These are phyloP conservation scores for Flueggea neowawraea DNA, from an alignment of 441 rosid species.

Conservation along the genomic window DNA sequence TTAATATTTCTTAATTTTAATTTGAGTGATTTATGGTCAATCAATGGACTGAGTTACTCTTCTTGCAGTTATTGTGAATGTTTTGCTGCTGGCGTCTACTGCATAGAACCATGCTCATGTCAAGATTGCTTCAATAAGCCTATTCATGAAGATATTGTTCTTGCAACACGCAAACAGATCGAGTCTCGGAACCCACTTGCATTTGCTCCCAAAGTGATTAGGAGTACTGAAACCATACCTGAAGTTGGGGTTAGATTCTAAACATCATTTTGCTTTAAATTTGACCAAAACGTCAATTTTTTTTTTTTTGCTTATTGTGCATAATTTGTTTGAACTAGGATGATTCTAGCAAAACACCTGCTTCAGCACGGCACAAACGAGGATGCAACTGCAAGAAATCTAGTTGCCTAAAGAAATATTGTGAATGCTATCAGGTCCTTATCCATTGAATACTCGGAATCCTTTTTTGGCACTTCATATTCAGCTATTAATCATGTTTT, in stretches of 20 bases:
- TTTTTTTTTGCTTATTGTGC: slow-evolving; percentile 6
- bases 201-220: slow-evolving; percentile 97
- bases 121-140: slow-evolving; percentile 98
- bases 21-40: background rate
- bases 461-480: slow-evolving; percentile 9
- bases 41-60: background rate
- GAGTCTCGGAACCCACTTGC: slow-evolving; percentile 99
- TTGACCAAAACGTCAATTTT: slow-evolving; percentile 6
- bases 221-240: slow-evolving; percentile 50
- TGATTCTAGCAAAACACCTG: slow-evolving; percentile 85
- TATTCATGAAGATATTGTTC: slow-evolving; percentile 94
- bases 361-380: slow-evolving; percentile 98
- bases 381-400: slow-evolving; percentile 99
- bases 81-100: slow-evolving; percentile 99
- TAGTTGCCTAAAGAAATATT: slow-evolving; percentile 91
- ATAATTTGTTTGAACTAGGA: slow-evolving; percentile 44
- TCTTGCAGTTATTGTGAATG: slow-evolving; percentile 93
- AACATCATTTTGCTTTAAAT: slow-evolving; percentile 3
- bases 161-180: slow-evolving; percentile 97
- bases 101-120: slow-evolving; percentile 98
- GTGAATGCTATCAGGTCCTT: slow-evolving; percentile 98
- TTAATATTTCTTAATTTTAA: slow-evolving; percentile 1
- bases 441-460: slow-evolving; percentile 1
- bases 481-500: slow-evolving; percentile 16
- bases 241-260: slow-evolving; percentile 59